Conservation (phyloP, 495 filamentous ascomycete genomes). For the Hyaloscypha hepaticicola region DNA sequence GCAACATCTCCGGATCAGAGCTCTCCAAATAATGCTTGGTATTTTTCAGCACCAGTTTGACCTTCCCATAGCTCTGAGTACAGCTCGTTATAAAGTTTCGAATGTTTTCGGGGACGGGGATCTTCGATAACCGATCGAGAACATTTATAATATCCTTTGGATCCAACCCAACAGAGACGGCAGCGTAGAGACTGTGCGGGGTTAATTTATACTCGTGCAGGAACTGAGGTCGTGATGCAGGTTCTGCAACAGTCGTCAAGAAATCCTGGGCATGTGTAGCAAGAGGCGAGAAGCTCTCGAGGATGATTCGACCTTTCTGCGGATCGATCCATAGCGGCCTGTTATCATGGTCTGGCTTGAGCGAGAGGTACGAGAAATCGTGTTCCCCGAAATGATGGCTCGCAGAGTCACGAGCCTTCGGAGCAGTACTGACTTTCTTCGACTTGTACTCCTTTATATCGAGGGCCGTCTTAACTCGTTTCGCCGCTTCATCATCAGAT, state of each 20-base stretch:
- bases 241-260: constrained; percentile 92
- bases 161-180: constrained; percentile 85
- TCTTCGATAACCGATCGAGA: constrained; percentile 85
- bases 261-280: constrained; percentile 89
- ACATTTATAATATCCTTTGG: constrained; percentile 87
- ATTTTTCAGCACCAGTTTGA: constrained; percentile 91
- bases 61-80: constrained; percentile 90
- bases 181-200: constrained; percentile 88
- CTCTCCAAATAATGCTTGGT: constrained; percentile 94
- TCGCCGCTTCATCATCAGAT: constrained; percentile 47
- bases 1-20: constrained; percentile 78
- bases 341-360: constrained; percentile 86
- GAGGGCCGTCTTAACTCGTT: constrained; percentile 59
- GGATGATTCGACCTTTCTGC: constrained; percentile 74
- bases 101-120: constrained; percentile 74
- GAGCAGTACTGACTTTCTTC: constrained; percentile 25
- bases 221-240: constrained; percentile 79
- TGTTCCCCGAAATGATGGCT: constrained; percentile 47
- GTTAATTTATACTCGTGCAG: constrained; percentile 94
- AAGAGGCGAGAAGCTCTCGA: constrained; percentile 92
- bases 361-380: constrained; percentile 75
- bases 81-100: constrained; percentile 76
- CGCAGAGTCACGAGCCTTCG: constrained; percentile 42
- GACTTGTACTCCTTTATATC: constrained; percentile 50
- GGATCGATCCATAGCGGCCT: constrained; percentile 94